Evolutionary conservation across 176 grass and related monocot genomes (phyloP).

Genomic region (Ensete glaucum): DNA sequence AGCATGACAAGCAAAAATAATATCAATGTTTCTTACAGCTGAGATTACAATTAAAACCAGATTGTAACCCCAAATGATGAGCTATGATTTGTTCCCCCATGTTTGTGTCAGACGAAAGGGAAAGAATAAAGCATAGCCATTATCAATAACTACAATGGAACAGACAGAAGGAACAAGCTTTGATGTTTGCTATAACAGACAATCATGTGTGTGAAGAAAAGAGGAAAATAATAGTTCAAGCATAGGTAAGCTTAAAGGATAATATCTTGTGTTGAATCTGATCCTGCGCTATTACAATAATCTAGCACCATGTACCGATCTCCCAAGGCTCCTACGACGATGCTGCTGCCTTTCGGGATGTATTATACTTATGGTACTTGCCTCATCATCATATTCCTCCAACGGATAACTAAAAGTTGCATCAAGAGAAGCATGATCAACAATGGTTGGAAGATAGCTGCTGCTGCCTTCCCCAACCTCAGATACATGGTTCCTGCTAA

Average conservation of each 20-base stretch:
- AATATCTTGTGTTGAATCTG: neutral
- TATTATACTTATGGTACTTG: neutral
- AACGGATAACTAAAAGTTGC: neutral
- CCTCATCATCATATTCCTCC: neutral
- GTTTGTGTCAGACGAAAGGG: neutral
- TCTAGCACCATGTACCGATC: neutral
- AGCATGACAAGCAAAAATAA: too few relatives aligned
- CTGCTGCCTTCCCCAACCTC: neutral
- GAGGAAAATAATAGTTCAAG: neutral
- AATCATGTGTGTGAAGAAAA: neutral
- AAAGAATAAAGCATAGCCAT: neutral
- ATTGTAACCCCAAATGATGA: too few relatives aligned
- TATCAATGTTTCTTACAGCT: too few relatives aligned
- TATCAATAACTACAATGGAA: neutral
- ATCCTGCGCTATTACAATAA: neutral
- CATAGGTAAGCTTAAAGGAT: neutral
- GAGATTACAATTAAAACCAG: too few relatives aligned
- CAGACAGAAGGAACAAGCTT: neutral
- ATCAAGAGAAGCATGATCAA: neutral
- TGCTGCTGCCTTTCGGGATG: neutral
- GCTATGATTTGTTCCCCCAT: neutral
- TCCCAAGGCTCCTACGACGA: neutral
- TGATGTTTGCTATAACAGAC: neutral
- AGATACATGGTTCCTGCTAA: neutral
- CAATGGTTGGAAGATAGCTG: neutral